phyloP scores from a whole-genome alignment of 177 flowering plant genomes.

The Vitis hybrid region DNA sequence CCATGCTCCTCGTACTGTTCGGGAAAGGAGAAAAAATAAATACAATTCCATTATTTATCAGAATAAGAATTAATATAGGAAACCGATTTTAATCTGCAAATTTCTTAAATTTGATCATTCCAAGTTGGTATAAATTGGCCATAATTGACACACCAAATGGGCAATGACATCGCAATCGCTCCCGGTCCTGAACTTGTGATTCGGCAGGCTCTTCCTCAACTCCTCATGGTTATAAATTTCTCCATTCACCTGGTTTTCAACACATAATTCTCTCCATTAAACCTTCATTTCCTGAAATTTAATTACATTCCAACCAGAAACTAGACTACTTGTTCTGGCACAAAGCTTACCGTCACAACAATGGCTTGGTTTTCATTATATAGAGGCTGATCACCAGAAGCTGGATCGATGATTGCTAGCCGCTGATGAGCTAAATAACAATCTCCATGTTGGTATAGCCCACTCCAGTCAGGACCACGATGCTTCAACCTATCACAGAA shows the following conservation, averaged over 20 bases:
- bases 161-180: constrained; percentile 98
- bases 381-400: constrained; percentile 98
- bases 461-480: constrained; percentile 99
- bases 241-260: constrained; percentile 72
- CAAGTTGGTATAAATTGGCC: background rate
- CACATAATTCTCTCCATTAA: background rate
- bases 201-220: constrained; percentile 55
- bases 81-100: too few relatives aligned
- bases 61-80: background rate
- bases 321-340: background rate
- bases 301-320: background rate
- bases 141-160: constrained; percentile 59
- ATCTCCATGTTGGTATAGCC: constrained; percentile 81
- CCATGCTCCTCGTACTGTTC: constrained; percentile 87
- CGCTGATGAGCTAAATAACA: constrained; percentile 86
- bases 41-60: background rate
- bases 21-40: background rate
- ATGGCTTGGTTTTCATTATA: constrained; percentile 74
- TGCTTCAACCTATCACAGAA: constrained; percentile 72
- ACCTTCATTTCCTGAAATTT: background rate
- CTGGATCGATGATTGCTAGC: constrained; percentile 88
- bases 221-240: constrained; percentile 96
- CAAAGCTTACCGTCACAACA: constrained; percentile 70
- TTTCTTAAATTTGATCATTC: too few relatives aligned
- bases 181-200: constrained; percentile 81